phyloP scores from a whole-genome alignment of 805 yeast species.

The Candida sonorensis region DNA sequence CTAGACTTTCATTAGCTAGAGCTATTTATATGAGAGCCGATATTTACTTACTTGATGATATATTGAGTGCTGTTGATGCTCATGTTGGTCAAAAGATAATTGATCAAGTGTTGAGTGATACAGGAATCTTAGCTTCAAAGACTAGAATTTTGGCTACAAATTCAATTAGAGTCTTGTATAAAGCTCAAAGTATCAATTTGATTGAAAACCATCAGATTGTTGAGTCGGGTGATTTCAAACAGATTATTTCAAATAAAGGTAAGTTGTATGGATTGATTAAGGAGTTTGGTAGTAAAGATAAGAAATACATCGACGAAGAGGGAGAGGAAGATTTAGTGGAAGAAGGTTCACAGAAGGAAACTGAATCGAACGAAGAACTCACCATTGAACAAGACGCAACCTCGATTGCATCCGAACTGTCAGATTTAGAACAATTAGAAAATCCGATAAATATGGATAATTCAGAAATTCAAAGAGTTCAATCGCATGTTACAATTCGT shows the following conservation, averaged over 20 bases:
- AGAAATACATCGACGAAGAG: too few relatives aligned
- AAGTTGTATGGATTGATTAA: slow-evolving; percentile 29
- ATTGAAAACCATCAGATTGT: slow-evolving; percentile 46
- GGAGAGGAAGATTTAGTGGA: too few relatives aligned
- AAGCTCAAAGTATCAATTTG: slow-evolving; percentile 56
- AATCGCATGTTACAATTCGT: slow-evolving; percentile 31
- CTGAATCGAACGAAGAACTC: neutral
- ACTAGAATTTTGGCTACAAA: slow-evolving; percentile 55
- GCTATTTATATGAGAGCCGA: slow-evolving; percentile 96
- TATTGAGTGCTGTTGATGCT: slow-evolving; percentile 94
- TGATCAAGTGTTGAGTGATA: slow-evolving; percentile 40
- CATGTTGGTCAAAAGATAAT: slow-evolving; percentile 89
- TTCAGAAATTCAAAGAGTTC: slow-evolving; percentile 8
- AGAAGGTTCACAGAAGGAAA: too few relatives aligned
- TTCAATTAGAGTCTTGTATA: slow-evolving; percentile 45
- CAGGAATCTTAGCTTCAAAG: slow-evolving; percentile 44
- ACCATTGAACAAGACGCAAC: slow-evolving; percentile 2
- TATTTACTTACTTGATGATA: slow-evolving; percentile 83
- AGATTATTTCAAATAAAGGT: slow-evolving; percentile 20
- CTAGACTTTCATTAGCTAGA: slow-evolving; percentile 87
- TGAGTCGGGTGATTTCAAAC: slow-evolving; percentile 50
- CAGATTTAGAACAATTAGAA: slow-evolving; percentile 9
- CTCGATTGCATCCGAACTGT: slow-evolving; percentile 4
- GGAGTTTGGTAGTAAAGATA: slow-evolving; percentile 30
- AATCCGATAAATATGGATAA: too few relatives aligned